Evolutionary conservation across 2,329 filamentous ascomycete species (phyloP).

Genomic region (Fusarium caatingaense): DNA sequence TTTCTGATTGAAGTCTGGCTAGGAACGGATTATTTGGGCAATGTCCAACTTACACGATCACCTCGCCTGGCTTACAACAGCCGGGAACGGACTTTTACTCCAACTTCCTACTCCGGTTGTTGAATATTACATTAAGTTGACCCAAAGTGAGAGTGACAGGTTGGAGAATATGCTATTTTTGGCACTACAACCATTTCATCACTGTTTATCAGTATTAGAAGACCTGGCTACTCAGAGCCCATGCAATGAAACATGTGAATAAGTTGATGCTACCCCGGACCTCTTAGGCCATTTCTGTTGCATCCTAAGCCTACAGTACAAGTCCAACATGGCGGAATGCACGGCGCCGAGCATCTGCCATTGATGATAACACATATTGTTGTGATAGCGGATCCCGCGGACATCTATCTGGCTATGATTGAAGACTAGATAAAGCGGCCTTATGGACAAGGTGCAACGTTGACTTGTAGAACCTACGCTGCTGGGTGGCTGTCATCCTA

Average conservation of each 20-base stretch:
- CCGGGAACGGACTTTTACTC: constrained; percentile 19
- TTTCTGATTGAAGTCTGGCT: background rate
- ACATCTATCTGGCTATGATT: background rate
- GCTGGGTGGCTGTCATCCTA: background rate
- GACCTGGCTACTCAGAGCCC: background rate
- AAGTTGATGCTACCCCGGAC: background rate
- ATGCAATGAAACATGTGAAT: background rate
- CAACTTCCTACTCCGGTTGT: constrained; percentile 4
- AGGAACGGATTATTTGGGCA: background rate
- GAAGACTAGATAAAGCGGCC: background rate
- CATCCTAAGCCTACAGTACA: background rate
- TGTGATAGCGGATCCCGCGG: background rate
- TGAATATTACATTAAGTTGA: background rate
- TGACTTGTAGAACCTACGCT: background rate
- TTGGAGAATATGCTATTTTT: constrained; percentile 1
- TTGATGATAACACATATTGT: background rate
- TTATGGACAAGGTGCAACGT: constrained; percentile 11
- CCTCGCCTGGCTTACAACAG: background rate
- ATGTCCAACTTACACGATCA: background rate
- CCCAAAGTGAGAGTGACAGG: background rate
- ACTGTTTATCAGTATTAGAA: background rate
- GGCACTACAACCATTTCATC: too few species aligned
- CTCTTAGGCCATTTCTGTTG: background rate
- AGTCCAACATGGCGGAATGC: background rate
- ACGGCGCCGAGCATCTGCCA: constrained; percentile 7